Evolutionary conservation across 2,329 filamentous ascomycete species (phyloP), one percentile per base, ranked within the genome.

Genomic region (Pyricularia sp.): DNA sequence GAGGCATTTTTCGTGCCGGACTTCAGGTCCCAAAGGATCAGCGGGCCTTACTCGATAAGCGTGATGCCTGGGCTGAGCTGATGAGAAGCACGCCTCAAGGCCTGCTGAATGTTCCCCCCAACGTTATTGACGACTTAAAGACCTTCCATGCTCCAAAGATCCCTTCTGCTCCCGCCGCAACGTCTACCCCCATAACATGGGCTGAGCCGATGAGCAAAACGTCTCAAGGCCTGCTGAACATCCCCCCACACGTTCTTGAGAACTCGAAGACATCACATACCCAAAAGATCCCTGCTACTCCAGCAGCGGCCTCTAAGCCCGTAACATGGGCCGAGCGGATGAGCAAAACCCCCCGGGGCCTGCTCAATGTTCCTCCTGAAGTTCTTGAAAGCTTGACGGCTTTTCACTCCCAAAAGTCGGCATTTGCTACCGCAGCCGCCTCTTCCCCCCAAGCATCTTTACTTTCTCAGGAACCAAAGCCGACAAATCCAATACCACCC

Each of bases 21-120:
- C 66, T 73, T 22, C 72, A 65, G 28, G 72, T 81, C 7, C 75
- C 78, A 0, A 72, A 70, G 19, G 74, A 78, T 55, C 80, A 82
- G 67, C 71, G 71, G 30, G 64, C 64, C 4, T 69, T 81, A 1
- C 70, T 81, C 1, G 72, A 75, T 1, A 65, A 68, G 0, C 62
- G 70, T 3, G 70, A 73, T 63, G 72, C 78, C 1, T 81, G 78
- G 78, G 72, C 72, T 3, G 67, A 71, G 3, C 68, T 71, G 49
- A 62, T 71, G 6, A 71, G 68, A 59, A 68, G 68, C 16, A 66
- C 66, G 9, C 67, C 68, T 22, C 69, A 71, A 10, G 72, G 70
- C 1, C 35, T 69, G 3, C 67, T 68, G 57, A 75, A 76, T 60
- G 68, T 79, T 12, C 78, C 78, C 0, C 65, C 66, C 2, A 69